These are phyloP conservation scores for Aspergillus hancockii DNA, from an alignment of 495 filamentous ascomycete genomes.

Conservation along the genomic window DNA sequence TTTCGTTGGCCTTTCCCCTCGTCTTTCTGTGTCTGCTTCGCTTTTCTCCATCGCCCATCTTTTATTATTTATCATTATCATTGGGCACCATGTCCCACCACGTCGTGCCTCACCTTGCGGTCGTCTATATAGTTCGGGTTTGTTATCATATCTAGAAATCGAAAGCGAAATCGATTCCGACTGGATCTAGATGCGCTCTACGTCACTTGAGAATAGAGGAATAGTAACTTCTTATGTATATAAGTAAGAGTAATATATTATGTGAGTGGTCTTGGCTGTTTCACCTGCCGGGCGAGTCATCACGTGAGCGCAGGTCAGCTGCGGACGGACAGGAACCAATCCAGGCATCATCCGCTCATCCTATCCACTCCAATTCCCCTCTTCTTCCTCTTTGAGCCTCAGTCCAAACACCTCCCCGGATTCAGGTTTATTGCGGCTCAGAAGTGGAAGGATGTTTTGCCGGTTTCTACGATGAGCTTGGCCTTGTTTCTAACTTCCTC, in stretches of 20 bases:
- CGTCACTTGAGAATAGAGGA: too few species aligned
- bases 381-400: not conserved
- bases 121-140: not conserved
- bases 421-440: constrained; percentile 14
- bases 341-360: constrained; percentile 10
- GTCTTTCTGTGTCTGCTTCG: not conserved
- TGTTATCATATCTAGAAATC: not conserved
- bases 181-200: too few species aligned
- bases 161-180: not conserved
- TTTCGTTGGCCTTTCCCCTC: not conserved
- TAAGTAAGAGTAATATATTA: too few species aligned
- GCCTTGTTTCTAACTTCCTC: constrained; percentile 11
- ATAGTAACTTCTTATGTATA: too few species aligned
- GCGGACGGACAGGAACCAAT: not conserved
- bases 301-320: constrained; percentile 20
- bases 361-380: constrained; percentile 7
- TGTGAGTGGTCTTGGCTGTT: constrained; percentile 3
- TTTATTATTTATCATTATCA: not conserved
- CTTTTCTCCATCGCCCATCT: not conserved
- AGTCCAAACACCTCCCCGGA: constrained; percentile 23
- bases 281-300: constrained; percentile 2
- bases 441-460: constrained; percentile 27
- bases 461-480: constrained; percentile 35
- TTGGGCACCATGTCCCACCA: not conserved
- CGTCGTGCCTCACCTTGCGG: not conserved